phyloP scores from a whole-genome alignment of 2,329 filamentous ascomycete species.

The Ceratocystis albifundus region DNA sequence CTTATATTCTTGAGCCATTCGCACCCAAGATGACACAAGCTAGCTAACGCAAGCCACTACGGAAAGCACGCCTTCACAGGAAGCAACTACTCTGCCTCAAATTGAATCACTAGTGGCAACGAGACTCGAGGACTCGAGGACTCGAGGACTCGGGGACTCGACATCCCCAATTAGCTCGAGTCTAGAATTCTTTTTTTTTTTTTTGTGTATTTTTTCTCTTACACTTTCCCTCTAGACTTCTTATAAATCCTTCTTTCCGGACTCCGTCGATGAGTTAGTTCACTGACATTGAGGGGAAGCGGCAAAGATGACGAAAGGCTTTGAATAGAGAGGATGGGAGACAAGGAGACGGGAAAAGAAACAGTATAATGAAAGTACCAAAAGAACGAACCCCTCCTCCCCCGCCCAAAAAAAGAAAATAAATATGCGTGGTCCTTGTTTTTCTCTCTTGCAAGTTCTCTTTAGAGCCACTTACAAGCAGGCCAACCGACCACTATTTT shows the following conservation, averaged over 20 bases:
- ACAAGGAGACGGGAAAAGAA: too few species aligned
- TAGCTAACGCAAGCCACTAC: conserved; percentile 15
- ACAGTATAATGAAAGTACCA: background rate
- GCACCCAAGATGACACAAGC: conserved; percentile 16
- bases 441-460: background rate
- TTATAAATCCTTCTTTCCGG: background rate
- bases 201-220: background rate
- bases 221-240: background rate
- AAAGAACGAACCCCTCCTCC: too few species aligned
- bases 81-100: conserved; percentile 11
- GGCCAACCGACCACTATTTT: background rate
- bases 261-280: background rate
- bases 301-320: background rate
- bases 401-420: too few species aligned
- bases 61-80: conserved; percentile 20
- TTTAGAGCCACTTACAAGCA: background rate
- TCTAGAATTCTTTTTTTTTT: background rate
- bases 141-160: background rate
- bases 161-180: too few species aligned
- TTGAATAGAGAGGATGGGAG: background rate
- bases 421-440: too few species aligned
- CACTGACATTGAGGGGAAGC: background rate
- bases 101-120: background rate
- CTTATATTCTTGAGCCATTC: background rate
- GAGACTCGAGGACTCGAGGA: background rate